Evolutionary conservation across 1,284 basidiomycete species (phyloP), one percentile per base, ranked within the genome.

Genomic region (Rhodotorula sp.): DNA sequence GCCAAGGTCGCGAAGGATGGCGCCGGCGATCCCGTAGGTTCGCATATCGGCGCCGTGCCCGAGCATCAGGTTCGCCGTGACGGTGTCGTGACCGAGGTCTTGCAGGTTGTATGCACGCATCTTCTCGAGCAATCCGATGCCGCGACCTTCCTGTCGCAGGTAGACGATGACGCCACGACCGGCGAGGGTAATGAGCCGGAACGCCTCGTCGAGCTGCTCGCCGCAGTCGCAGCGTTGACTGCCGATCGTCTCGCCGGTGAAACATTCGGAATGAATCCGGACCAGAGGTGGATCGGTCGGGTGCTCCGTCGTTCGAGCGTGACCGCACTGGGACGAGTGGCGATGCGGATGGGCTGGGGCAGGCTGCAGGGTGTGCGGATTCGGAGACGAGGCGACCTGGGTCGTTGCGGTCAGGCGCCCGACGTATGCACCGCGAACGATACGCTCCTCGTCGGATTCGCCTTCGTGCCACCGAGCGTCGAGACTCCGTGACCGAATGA

Each of bases 191-290:
- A 99, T 98, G 74, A 90, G 88, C 15, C 93, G 87, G 75, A 99
- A 89, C 37, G 96, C 94, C 80, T 98, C 95, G 81, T 98, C 94
- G 22, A 99, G 85, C 81, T 99, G 96, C 81, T 99, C 95, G 26
- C 96, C 96, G 79, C 96, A 99, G 81, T 99, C 96, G 81, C 96
- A 99, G 45, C 96, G 89, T 89, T 97, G 95, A 79, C 93, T 95
- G 17, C 96, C 96, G 70, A 98, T 89, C 15, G 95, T 99, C 82
- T 99, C 96, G 54, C 96, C 96, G 0, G 96, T 99, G 82, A 95
- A 99, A 81, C 96, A 99, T 80, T 99, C 96, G 29, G 93, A 95
- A 82, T 99, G 96, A 65, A 99, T 95, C 30, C 96, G 88, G 46
- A 99, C 89, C 64, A 99, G 86, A 0, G 96, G 93, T 0, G 89